phyloP scores from a whole-genome alignment of 176 grass and related monocot genomes.

The Musa acuminata region DNA sequence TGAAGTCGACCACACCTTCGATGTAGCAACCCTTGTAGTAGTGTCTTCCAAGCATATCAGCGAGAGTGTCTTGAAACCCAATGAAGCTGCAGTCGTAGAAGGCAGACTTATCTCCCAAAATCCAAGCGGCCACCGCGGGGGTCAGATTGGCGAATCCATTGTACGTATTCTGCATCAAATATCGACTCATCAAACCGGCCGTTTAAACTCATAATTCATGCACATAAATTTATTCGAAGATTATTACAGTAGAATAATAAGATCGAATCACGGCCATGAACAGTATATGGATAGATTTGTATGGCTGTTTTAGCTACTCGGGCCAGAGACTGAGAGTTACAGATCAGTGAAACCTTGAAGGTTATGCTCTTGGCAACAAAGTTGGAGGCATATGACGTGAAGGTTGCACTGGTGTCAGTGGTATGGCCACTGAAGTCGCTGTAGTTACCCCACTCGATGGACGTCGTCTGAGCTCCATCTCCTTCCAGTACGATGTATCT shows the following conservation, averaged over 20 bases:
- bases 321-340: not conserved
- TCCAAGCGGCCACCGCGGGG: slow-evolving; percentile 48
- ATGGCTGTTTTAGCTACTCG: not conserved
- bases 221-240: too few species aligned
- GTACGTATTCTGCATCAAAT: slow-evolving; percentile 41
- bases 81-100: slow-evolving; percentile 65
- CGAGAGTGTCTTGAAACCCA: slow-evolving; percentile 59
- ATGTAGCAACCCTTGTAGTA: slow-evolving; percentile 60
- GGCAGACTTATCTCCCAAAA: slow-evolving; percentile 36
- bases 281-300: not conserved
- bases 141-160: not conserved
- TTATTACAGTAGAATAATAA: not conserved
- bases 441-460: slow-evolving; percentile 40
- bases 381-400: slow-evolving; percentile 21
- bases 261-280: not conserved
- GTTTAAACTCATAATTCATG: not conserved
- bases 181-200: too few species aligned
- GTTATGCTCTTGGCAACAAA: not conserved
- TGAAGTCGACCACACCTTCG: slow-evolving; percentile 59
- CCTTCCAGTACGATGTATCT: not conserved
- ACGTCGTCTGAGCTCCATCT: not conserved
- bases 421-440: not conserved
- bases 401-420: slow-evolving; percentile 33
- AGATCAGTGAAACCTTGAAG: slow-evolving; percentile 6
- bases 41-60: slow-evolving; percentile 41